phyloP scores from a whole-genome alignment of 768 basidiomycete genomes.

The Psilocybe sp. region DNA sequence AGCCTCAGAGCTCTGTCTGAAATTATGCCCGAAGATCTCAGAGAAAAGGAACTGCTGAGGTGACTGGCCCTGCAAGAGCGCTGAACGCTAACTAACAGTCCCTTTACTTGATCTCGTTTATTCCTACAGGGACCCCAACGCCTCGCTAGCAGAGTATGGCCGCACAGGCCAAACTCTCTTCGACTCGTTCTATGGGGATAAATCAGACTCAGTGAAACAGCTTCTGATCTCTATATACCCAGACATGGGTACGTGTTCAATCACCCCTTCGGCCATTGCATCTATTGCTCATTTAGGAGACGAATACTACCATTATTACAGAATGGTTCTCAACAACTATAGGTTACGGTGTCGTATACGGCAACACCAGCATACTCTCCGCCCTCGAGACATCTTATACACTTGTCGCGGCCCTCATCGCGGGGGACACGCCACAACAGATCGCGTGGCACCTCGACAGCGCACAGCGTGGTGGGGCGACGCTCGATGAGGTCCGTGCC shows the following conservation, averaged over 20 bases:
- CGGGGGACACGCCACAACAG: constrained; percentile 60
- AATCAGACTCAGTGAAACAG: constrained; percentile 42
- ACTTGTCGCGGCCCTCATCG: constrained; percentile 60
- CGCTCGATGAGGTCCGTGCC: constrained; percentile 46
- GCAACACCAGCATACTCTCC: constrained; percentile 42
- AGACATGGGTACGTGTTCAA: constrained; percentile 50
- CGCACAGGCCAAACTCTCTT: constrained; percentile 43
- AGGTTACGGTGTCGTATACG: constrained; percentile 57
- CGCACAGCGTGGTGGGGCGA: constrained; percentile 54
- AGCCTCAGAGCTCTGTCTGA: constrained; percentile 48
- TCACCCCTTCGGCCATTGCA: neutral
- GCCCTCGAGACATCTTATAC: constrained; percentile 57
- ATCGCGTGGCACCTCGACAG: constrained; percentile 64
- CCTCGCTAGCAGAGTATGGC: constrained; percentile 41
- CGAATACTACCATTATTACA: constrained; percentile 18
- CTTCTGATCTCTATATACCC: constrained; percentile 55
- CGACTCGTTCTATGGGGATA: constrained; percentile 52
- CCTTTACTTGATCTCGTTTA: neutral
- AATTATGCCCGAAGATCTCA: constrained; percentile 49
- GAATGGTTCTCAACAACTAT: constrained; percentile 53
- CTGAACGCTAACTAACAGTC: neutral
- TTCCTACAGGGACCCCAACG: constrained; percentile 34
- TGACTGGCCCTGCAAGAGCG: constrained; percentile 15
- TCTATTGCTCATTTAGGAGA: neutral
- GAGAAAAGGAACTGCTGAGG: constrained; percentile 47